A percentile compares a stretch with the other conserved stretches of the same genome.
Conservation (phyloP, 2,329 filamentous ascomycete species). For the Ophiocordyceps robertsii region DNA sequence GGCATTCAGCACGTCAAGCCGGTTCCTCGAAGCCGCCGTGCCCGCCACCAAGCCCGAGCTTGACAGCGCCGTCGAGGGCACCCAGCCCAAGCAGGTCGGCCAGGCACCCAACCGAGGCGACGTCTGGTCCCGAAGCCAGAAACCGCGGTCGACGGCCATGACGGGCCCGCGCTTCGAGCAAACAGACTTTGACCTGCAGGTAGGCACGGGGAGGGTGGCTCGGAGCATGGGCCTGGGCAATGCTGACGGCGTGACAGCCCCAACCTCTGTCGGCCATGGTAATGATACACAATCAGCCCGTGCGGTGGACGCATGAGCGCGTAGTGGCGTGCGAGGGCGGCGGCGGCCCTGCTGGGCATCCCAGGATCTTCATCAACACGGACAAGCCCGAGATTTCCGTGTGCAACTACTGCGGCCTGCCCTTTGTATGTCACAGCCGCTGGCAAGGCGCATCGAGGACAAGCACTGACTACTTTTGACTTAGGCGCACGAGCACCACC, state of each 20-base stretch:
- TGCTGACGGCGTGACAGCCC: constrained; percentile 44
- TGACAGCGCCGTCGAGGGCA: constrained; percentile 28
- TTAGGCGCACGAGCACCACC: constrained; percentile 83
- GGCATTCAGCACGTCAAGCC: constrained; percentile 33
- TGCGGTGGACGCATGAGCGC: constrained; percentile 76
- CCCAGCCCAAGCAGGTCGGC: constrained; percentile 33
- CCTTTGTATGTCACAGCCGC: constrained; percentile 56
- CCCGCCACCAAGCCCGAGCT: constrained; percentile 20
- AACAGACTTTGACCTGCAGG: constrained; percentile 86
- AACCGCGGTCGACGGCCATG: constrained; percentile 72
- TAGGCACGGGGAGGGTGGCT: constrained; percentile 26
- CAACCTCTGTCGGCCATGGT: constrained; percentile 83
- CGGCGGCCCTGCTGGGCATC: constrained; percentile 80
- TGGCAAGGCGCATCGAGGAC: background rate
- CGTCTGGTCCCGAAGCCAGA: constrained; percentile 80
- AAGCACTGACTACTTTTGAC: constrained; percentile 2
- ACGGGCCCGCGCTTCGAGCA: constrained; percentile 91
- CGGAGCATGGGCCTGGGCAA: background rate
- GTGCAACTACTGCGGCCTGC: constrained; percentile 88
- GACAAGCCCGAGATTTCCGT: constrained; percentile 89
- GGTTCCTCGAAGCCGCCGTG: constrained; percentile 30
- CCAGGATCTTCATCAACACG: constrained; percentile 90
- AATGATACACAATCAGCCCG: constrained; percentile 89
- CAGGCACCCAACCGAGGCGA: constrained; percentile 79
- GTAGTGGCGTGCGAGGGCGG: constrained; percentile 84